Evolutionary conservation across 352 stramenopile genomes (phyloP).

Genomic region (Phytophthora sp.): DNA sequence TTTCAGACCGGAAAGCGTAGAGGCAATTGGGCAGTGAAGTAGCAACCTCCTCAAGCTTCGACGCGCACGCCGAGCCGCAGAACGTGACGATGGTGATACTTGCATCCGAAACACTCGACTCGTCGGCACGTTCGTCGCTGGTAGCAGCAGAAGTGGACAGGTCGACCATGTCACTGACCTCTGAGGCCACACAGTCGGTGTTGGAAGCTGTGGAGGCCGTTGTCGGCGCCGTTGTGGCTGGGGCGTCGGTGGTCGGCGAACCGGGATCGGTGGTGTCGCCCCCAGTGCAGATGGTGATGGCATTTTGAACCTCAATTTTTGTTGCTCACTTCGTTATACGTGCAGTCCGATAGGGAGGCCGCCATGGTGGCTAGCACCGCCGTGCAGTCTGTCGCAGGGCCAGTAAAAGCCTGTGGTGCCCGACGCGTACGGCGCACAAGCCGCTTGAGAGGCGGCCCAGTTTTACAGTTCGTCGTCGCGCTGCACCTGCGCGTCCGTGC

Average conservation of each 20-base stretch:
- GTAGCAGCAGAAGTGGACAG: conserved; percentile 17
- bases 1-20: conserved; percentile 5
- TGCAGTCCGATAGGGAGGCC: conserved; percentile 19
- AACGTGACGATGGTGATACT: conserved; percentile 15
- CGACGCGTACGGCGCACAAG: conserved; percentile 20
- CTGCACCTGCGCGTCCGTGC: conserved; percentile 11
- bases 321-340: conserved; percentile 29
- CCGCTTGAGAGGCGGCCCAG: conserved; percentile 8
- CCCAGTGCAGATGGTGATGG: conserved; percentile 14
- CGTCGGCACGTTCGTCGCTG: conserved; percentile 16
- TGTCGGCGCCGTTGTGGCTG: conserved; percentile 11
- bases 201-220: conserved; percentile 3
- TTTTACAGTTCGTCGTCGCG: conserved; percentile 17
- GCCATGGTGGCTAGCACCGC: conserved; percentile 11
- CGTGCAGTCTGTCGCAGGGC: conserved; percentile 14
- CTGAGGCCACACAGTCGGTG: conserved; percentile 16
- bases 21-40: conserved; percentile 19
- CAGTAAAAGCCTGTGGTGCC: conserved; percentile 4
- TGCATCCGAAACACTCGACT: conserved; percentile 14
- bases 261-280: neutral
- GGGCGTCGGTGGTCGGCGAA: conserved; percentile 5
- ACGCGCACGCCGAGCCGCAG: conserved; percentile 14
- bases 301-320: conserved; percentile 29
- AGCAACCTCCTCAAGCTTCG: conserved; percentile 20
- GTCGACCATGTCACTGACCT: conserved; percentile 18